Conservation (phyloP, 2,329 filamentous ascomycete genomes). For the Malbranchea zuffiana region DNA sequence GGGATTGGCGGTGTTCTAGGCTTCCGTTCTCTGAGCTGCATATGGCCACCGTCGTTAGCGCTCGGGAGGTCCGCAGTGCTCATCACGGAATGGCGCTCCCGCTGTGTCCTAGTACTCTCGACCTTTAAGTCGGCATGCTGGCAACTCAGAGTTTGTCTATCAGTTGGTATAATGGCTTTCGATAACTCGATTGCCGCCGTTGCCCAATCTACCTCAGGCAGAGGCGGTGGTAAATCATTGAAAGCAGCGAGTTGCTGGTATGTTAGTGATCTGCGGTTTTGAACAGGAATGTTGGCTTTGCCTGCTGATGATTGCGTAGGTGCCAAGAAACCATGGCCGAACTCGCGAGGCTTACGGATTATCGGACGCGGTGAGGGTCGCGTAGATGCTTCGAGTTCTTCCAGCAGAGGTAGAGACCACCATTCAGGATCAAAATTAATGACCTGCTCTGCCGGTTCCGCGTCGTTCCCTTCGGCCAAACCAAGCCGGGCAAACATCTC, state of each 20-base stretch:
- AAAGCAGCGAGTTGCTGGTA: conserved; percentile 37
- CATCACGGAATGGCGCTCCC: conserved; percentile 52
- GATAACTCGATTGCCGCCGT: conserved; percentile 73
- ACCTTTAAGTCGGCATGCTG: conserved; percentile 66
- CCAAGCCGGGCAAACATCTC: conserved; percentile 45
- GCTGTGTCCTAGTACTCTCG: conserved; percentile 51
- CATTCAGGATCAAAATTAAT: conserved; percentile 55
- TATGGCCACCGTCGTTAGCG: conserved; percentile 46
- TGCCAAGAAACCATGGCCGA: conserved; percentile 61
- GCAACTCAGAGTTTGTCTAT: conserved; percentile 65
- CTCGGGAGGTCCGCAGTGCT: conserved; percentile 33
- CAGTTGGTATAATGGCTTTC: conserved; percentile 66
- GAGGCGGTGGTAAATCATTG: conserved; percentile 31
- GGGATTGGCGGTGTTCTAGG: conserved; percentile 36
- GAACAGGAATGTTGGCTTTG: conserved; percentile 60
- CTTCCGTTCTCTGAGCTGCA: conserved; percentile 65
- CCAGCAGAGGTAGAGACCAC: conserved; percentile 58
- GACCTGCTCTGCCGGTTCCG: conserved; percentile 13
- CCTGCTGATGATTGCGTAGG: conserved; percentile 81
- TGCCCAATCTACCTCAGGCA: conserved; percentile 76
- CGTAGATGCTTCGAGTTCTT: conserved; percentile 55
- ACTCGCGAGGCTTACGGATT: conserved; percentile 46
- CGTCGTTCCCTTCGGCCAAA: conserved; percentile 13
- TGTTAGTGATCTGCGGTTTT: conserved; percentile 35
- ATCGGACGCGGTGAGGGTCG: conserved; percentile 41